A percentile compares a stretch with the other conserved stretches of the same genome.
phyloP scores from a whole-genome alignment of 352 stramenopile species.

The Globisporangium rhizosaccharum region DNA sequence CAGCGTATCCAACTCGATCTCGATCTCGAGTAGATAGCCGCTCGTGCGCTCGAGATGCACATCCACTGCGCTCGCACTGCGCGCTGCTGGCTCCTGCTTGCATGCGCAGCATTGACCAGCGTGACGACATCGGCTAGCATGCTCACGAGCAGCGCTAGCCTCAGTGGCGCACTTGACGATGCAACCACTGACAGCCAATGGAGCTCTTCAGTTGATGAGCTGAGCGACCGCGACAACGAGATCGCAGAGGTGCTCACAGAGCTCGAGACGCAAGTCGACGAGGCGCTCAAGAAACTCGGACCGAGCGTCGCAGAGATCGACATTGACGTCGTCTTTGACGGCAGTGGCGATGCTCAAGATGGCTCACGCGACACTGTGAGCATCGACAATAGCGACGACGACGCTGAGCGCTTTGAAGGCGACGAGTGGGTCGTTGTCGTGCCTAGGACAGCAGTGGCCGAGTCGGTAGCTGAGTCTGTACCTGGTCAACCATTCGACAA shows the following conservation, averaged over 20 bases:
- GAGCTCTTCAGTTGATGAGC: too few species aligned
- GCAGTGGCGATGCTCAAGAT: background rate
- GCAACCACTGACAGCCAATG: too few species aligned
- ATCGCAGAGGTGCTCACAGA: constrained; percentile 3
- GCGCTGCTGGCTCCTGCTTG: too few species aligned
- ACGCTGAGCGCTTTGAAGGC: background rate
- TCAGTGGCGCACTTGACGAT: too few species aligned
- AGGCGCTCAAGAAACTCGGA: constrained; percentile 1
- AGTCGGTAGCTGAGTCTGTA: background rate
- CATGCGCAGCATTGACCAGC: too few species aligned
- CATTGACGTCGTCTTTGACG: constrained; percentile 8
- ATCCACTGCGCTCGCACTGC: too few species aligned
- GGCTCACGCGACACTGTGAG: background rate
- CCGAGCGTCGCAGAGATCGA: constrained; percentile 5
- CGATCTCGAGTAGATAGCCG: too few species aligned
- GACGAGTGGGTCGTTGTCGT: constrained; percentile 6
- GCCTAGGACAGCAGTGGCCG: background rate
- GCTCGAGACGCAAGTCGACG: background rate
- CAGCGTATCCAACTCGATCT: too few species aligned
- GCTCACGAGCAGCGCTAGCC: too few species aligned
- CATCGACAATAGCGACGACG: background rate
- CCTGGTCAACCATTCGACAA: background rate
- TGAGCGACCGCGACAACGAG: background rate
- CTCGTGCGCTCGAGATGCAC: too few species aligned
- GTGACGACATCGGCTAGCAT: too few species aligned